These are phyloP conservation scores for Xylariales sp. DNA, from an alignment of 2,329 filamentous ascomycete genomes.

Conservation along the genomic window DNA sequence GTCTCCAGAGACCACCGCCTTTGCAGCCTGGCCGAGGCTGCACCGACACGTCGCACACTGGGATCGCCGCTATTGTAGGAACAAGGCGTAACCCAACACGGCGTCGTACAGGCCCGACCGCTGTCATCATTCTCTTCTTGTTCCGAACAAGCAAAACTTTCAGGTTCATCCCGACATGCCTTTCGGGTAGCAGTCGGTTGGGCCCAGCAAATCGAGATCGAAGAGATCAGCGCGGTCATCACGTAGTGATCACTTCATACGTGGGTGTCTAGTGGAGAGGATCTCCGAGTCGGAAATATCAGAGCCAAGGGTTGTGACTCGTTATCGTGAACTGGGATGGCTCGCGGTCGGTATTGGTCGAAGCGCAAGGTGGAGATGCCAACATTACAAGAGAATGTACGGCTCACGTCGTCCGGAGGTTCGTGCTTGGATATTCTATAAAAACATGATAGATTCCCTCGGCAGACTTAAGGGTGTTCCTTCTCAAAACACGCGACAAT, in stretches of 20 bases:
- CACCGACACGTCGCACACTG: constrained; percentile 5
- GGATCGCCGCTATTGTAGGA: neutral
- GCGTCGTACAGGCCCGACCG: neutral
- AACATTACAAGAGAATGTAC: no score
- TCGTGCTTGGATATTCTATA: neutral
- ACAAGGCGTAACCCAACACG: neutral
- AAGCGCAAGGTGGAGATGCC: no score
- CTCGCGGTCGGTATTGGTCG: no score
- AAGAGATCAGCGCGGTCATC: neutral
- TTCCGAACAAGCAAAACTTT: no score
- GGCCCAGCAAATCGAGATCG: no score
- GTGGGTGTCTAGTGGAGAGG: no score
- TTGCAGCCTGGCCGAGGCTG: constrained; percentile 1
- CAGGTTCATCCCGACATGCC: no score
- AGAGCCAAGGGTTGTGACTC: neutral
- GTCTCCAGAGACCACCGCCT: neutral
- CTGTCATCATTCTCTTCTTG: no score
- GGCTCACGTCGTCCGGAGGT: no score
- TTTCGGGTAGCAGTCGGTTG: no score
- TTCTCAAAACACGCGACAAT: neutral
- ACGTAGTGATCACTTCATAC: constrained; percentile 2
- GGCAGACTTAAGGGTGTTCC: neutral
- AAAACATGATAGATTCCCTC: neutral
- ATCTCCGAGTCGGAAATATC: constrained; percentile 1
- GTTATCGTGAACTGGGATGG: neutral